A percentile compares a stretch with the other conserved stretches of the same genome.
Evolutionary conservation across 257 asterid genomes (phyloP).

Genomic region (Salvia splendens): DNA sequence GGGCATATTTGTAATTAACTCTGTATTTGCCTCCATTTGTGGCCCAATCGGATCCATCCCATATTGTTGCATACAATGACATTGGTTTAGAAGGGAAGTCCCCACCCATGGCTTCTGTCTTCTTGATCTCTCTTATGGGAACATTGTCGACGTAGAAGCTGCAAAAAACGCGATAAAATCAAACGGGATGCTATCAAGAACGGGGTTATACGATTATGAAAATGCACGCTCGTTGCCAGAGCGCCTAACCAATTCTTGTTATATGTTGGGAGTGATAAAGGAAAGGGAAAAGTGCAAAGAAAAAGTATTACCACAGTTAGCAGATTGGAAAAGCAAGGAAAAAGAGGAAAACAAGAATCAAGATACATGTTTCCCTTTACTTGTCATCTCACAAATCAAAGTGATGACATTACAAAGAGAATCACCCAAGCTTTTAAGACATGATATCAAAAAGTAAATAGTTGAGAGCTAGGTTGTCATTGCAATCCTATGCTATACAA

Average conservation of each 20-base stretch:
- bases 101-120: conserved; percentile 72
- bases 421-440: conserved; percentile 6
- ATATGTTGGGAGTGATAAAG: conserved; percentile 1
- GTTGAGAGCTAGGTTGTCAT: background rate
- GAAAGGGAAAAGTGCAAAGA: conserved; percentile 17
- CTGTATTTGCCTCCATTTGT: conserved; percentile 75
- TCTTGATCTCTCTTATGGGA: conserved; percentile 74
- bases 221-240: conserved; percentile 13
- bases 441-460: background rate
- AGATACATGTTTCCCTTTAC: conserved; percentile 16
- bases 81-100: conserved; percentile 87
- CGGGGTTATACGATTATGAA: conserved; percentile 7
- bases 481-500: background rate
- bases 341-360: conserved; percentile 12
- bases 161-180: conserved; percentile 38
- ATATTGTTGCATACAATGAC: conserved; percentile 81
- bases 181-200: conserved; percentile 31
- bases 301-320: conserved; percentile 25
- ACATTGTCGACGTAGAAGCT: conserved; percentile 79
- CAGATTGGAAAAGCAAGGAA: conserved; percentile 22
- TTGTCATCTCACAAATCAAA: conserved; percentile 1
- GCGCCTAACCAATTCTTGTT: conserved; percentile 28
- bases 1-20: conserved; percentile 76
- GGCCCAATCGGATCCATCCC: conserved; percentile 95
- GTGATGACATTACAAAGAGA: conserved; percentile 15